Conservation (phyloP, 1,139 yeast species). For the Groenewaldozyma sp. region DNA sequence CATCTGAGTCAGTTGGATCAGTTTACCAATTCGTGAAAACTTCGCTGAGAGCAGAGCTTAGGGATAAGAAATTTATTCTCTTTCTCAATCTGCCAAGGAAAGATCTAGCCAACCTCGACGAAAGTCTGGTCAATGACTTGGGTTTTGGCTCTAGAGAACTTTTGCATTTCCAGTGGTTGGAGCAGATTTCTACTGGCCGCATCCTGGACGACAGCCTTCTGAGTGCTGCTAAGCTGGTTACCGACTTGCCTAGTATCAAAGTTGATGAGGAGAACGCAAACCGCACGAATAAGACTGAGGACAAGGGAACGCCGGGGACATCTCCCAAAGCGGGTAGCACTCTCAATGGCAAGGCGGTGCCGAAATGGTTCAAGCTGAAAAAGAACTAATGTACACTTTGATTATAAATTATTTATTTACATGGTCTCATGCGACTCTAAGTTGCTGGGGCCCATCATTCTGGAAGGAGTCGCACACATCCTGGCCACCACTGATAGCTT, state of each 20-base stretch:
- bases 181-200: conserved; percentile 8
- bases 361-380: conserved; percentile 20
- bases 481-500: no score
- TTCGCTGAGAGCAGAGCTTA: conserved; percentile 16
- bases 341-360: conserved; percentile 7
- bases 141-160: conserved; percentile 25
- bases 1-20: conserved; percentile 22
- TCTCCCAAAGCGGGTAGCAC: not conserved
- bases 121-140: conserved; percentile 18
- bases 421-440: no score
- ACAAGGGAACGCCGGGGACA: not conserved
- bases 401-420: conserved; percentile 4
- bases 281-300: not conserved
- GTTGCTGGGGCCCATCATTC: no score
- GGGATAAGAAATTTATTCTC: conserved; percentile 20
- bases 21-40: conserved; percentile 23
- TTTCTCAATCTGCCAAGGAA: conserved; percentile 25
- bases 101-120: conserved; percentile 14
- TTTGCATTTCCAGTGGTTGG: conserved; percentile 25
- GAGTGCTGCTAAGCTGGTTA: conserved; percentile 17
- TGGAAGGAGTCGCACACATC: no score
- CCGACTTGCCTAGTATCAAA: conserved; percentile 21
- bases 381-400: conserved; percentile 10
- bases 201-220: conserved; percentile 15
- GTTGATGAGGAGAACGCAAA: conserved; percentile 11